A percentile compares a stretch with the other conserved stretches of the same genome.
Evolutionary conservation across 2,329 filamentous ascomycete species (phyloP).

Genomic region (Curvularia hawaiiensis): DNA sequence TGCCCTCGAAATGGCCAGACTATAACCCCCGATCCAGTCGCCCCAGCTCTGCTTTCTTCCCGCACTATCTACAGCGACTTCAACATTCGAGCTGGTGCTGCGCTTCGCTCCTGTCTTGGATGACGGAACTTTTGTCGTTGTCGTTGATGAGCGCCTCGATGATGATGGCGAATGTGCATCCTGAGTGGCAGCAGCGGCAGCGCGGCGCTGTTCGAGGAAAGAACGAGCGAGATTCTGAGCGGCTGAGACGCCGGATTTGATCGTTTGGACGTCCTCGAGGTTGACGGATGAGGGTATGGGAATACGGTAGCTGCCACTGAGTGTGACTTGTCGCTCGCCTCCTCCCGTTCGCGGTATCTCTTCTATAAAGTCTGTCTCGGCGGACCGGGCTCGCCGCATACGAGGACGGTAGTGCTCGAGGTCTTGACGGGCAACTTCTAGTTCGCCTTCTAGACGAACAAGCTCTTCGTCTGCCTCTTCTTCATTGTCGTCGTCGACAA

Average conservation of each 20-base stretch:
- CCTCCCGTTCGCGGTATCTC: constrained; percentile 33
- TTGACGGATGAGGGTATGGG: constrained; percentile 41
- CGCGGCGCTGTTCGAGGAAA: constrained; percentile 40
- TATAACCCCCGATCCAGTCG: constrained; percentile 48
- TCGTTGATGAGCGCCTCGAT: not conserved
- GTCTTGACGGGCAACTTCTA: constrained; percentile 40
- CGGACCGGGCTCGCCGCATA: constrained; percentile 11
- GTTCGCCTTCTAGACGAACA: constrained; percentile 37
- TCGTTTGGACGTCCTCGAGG: constrained; percentile 41
- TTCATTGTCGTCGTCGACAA: constrained; percentile 18
- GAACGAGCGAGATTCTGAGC: constrained; percentile 42
- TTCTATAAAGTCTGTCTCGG: constrained; percentile 31
- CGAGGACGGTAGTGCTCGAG: constrained; percentile 33
- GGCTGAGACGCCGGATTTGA: constrained; percentile 42
- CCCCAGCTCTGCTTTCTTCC: constrained; percentile 40
- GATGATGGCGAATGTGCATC: not conserved
- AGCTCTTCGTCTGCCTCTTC: constrained; percentile 43
- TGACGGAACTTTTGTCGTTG: constrained; percentile 4
- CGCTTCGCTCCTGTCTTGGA: constrained; percentile 14
- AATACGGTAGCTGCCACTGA: constrained; percentile 45
- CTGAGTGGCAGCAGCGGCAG: constrained; percentile 17
- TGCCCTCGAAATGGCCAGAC: constrained; percentile 43
- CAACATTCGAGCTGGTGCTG: constrained; percentile 19
- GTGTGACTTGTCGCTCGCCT: constrained; percentile 39
- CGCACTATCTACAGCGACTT: constrained; percentile 21